phyloP scores from a whole-genome alignment of 805 yeast genomes.

The Pichia sporocuriosa region DNA sequence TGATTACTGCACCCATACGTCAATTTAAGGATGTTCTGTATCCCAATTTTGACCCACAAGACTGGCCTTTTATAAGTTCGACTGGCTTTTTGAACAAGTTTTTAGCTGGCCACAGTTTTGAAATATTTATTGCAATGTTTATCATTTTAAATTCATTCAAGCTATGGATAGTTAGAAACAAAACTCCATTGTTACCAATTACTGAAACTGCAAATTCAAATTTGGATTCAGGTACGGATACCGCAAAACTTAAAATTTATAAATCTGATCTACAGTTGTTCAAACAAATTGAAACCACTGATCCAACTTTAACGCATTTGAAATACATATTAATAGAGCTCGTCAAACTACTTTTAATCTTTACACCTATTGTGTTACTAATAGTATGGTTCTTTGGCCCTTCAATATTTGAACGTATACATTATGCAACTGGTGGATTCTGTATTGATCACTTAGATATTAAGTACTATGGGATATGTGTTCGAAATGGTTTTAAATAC shows the following conservation, averaged over 20 bases:
- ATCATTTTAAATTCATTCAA: slow-evolving; percentile 8
- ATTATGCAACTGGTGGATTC: slow-evolving; percentile 34
- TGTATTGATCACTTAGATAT: slow-evolving; percentile 25
- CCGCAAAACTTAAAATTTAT: background rate
- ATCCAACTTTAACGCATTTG: background rate
- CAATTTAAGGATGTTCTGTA: slow-evolving; percentile 10
- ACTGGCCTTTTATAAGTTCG: slow-evolving; percentile 16
- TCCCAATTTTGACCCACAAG: slow-evolving; percentile 11
- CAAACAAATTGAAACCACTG: slow-evolving; percentile 4
- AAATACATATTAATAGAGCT: slow-evolving; percentile 14
- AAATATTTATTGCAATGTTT: slow-evolving; percentile 16
- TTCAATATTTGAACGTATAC: slow-evolving; percentile 28
- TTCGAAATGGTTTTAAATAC: slow-evolving; percentile 27
- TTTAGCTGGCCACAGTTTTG: slow-evolving; percentile 29
- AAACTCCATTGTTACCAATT: slow-evolving; percentile 14
- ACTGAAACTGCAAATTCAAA: slow-evolving; percentile 13
- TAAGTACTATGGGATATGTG: slow-evolving; percentile 19
- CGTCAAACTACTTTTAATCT: slow-evolving; percentile 17
- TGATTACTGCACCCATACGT: slow-evolving; percentile 7
- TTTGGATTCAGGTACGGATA: too few species aligned
- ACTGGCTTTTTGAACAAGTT: slow-evolving; percentile 21
- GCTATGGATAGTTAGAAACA: background rate
- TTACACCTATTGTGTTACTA: slow-evolving; percentile 17
- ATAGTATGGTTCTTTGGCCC: slow-evolving; percentile 32
- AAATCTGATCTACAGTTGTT: slow-evolving; percentile 4